phyloP scores from a whole-genome alignment of 23 red algal genomes.

The Gracilaria caudata region DNA sequence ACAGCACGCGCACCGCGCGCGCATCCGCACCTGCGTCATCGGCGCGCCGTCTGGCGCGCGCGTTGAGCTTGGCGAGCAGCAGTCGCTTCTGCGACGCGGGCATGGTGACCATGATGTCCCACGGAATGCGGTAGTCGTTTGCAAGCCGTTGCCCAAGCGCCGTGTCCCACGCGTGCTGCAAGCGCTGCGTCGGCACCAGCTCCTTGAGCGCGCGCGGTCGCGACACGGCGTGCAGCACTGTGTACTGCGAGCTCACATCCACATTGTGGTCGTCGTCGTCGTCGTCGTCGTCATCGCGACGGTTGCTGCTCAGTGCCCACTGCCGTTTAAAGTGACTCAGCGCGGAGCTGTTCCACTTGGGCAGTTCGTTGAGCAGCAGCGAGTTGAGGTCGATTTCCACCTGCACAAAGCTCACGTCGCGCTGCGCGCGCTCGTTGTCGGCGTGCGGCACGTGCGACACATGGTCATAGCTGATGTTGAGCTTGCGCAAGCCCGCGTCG shows the following conservation, averaged over 20 bases:
- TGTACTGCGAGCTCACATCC: not conserved
- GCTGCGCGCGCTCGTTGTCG: slow-evolving; percentile 54
- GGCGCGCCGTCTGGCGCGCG: too few species aligned
- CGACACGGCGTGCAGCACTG: slow-evolving; percentile 39
- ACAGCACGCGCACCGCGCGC: slow-evolving; percentile 30
- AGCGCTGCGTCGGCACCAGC: slow-evolving; percentile 36
- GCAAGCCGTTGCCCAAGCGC: slow-evolving; percentile 70
- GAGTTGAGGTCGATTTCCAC: slow-evolving; percentile 82
- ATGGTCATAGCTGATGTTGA: slow-evolving; percentile 71
- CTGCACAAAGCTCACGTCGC: slow-evolving; percentile 59
- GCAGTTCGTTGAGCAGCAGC: slow-evolving; percentile 61
- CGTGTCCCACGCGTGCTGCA: slow-evolving; percentile 49
- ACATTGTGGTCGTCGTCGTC: slow-evolving; percentile 17
- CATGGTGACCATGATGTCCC: slow-evolving; percentile 77
- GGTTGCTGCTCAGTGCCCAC: not conserved
- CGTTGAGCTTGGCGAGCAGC: slow-evolving; percentile 25
- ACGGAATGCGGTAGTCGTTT: slow-evolving; percentile 65
- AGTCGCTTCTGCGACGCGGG: slow-evolving; percentile 10
- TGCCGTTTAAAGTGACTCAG: not conserved
- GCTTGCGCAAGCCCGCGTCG: slow-evolving; percentile 23
- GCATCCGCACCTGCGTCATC: too few species aligned
- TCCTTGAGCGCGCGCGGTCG: slow-evolving; percentile 54
- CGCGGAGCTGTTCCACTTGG: slow-evolving; percentile 45
- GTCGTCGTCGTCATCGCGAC: not conserved
- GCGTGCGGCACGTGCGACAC: slow-evolving; percentile 70